Evolutionary conservation across 2,329 filamentous ascomycete species (phyloP).

Genomic region (Epicoccum nigrum): DNA sequence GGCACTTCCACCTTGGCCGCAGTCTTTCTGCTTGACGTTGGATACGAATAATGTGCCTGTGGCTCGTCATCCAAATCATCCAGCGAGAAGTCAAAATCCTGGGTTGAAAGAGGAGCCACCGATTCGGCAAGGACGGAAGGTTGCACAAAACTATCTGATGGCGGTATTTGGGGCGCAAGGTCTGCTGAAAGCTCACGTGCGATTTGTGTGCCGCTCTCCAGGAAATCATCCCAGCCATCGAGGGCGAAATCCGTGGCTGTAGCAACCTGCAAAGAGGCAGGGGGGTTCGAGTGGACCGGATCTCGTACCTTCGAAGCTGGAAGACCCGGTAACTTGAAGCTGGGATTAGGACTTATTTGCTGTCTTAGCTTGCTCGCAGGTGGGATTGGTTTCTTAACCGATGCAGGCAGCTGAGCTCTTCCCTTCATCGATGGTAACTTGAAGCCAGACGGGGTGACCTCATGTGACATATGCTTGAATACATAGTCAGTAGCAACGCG

Average conservation of each 20-base stretch:
- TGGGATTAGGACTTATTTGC: constrained; percentile 18
- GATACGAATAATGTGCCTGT: not conserved
- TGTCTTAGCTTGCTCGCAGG: constrained; percentile 8
- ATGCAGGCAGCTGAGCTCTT: constrained; percentile 5
- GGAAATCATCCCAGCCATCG: constrained; percentile 49
- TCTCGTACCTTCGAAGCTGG: constrained; percentile 30
- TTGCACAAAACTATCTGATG: not conserved
- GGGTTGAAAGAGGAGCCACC: constrained; percentile 44
- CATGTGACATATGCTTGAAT: constrained; percentile 1
- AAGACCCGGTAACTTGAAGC: constrained; percentile 35
- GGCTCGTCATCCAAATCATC: constrained; percentile 49
- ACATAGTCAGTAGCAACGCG: constrained; percentile 32
- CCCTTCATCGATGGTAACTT: constrained; percentile 30
- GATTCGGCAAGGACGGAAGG: constrained; percentile 1
- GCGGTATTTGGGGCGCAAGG: too few species aligned
- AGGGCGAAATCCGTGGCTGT: not conserved
- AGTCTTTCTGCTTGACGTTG: not conserved
- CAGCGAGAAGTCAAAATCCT: constrained; percentile 49
- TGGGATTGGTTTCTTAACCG: constrained; percentile 15
- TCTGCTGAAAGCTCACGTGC: constrained; percentile 49
- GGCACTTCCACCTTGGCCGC: not conserved
- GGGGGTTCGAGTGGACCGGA: not conserved
- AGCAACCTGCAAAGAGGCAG: not conserved
- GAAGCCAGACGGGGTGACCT: constrained; percentile 22
- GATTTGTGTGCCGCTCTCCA: constrained; percentile 55